phyloP scores from a whole-genome alignment of 805 yeast genomes.

The Starmera quercuum region DNA sequence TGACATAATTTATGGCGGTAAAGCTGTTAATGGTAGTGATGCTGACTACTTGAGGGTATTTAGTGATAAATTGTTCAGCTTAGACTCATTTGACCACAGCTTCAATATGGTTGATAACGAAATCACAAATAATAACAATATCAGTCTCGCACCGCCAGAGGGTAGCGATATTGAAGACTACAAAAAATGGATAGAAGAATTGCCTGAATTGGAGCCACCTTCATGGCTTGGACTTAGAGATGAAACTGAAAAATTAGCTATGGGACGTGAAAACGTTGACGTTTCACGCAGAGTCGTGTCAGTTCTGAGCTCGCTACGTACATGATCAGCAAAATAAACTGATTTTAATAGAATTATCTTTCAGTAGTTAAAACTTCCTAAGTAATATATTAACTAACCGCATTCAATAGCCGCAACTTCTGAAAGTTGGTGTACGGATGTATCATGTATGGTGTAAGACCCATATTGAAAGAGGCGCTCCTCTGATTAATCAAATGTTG shows the following conservation, averaged over 20 bases:
- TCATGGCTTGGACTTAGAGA: constrained; percentile 45
- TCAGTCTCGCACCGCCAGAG: constrained; percentile 38
- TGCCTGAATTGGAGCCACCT: constrained; percentile 49
- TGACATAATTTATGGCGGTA: constrained; percentile 59
- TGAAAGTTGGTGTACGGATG: too few relatives aligned
- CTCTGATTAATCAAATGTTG: too few relatives aligned
- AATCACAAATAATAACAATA: constrained; percentile 5
- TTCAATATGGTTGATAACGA: constrained; percentile 34
- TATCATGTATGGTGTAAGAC: too few relatives aligned
- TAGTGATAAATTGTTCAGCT: constrained; percentile 30
- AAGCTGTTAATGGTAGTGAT: constrained; percentile 39
- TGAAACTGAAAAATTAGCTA: constrained; percentile 30
- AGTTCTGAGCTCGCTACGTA: too few relatives aligned
- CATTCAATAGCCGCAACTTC: too few relatives aligned
- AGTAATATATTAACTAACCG: too few relatives aligned
- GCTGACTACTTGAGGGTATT: constrained; percentile 24
- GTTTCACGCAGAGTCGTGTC: constrained; percentile 2
- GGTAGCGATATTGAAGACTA: constrained; percentile 28
- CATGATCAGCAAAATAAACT: too few relatives aligned
- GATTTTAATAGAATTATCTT: too few relatives aligned
- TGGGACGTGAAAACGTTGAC: constrained; percentile 7
- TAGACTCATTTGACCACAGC: constrained; percentile 29
- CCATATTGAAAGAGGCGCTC: too few relatives aligned
- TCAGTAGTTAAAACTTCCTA: too few relatives aligned
- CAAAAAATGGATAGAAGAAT: constrained; percentile 38